phyloP scores from a whole-genome alignment of 768 basidiomycete species.

The Cystofilobasidium capitatum region DNA sequence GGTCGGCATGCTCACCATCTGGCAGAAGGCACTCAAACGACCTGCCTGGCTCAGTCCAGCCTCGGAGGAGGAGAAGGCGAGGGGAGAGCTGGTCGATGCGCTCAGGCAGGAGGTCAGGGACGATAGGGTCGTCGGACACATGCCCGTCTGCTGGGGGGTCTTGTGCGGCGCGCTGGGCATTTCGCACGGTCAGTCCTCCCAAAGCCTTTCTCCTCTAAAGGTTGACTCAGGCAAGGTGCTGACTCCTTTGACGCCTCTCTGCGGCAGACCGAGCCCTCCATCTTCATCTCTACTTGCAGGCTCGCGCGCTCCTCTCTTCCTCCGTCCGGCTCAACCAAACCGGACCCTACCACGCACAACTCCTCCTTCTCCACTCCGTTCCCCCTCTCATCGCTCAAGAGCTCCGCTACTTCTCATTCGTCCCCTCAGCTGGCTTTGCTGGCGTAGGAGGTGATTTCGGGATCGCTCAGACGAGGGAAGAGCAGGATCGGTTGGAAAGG shows the following conservation, averaged over 20 bases:
- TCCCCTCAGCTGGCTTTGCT: conserved; percentile 1
- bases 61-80: conserved; percentile 30
- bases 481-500: conserved; percentile 28
- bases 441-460: conserved; percentile 5
- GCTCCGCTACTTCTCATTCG: conserved; percentile 35
- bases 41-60: conserved; percentile 41
- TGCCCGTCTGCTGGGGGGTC: conserved; percentile 84
- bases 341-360: conserved; percentile 87
- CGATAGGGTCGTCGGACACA: conserved; percentile 64
- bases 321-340: conserved; percentile 82
- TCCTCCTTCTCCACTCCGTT: conserved; percentile 65
- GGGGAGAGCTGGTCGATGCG: conserved; percentile 18
- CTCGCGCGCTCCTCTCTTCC: conserved; percentile 78
- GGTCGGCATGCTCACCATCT: conserved; percentile 79
- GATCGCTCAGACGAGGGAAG: conserved; percentile 46
- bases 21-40: conserved; percentile 64
- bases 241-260: background rate
- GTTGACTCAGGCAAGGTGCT: too few relatives aligned
- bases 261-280: conserved; percentile 65
- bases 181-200: conserved; percentile 49
- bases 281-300: conserved; percentile 86
- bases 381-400: conserved; percentile 57
- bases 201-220: background rate
- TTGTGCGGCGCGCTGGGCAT: conserved; percentile 68
- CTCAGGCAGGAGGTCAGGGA: conserved; percentile 45